Evolutionary conservation across 768 basidiomycete species (phyloP).

Genomic region (Collybiopsis confluens): DNA sequence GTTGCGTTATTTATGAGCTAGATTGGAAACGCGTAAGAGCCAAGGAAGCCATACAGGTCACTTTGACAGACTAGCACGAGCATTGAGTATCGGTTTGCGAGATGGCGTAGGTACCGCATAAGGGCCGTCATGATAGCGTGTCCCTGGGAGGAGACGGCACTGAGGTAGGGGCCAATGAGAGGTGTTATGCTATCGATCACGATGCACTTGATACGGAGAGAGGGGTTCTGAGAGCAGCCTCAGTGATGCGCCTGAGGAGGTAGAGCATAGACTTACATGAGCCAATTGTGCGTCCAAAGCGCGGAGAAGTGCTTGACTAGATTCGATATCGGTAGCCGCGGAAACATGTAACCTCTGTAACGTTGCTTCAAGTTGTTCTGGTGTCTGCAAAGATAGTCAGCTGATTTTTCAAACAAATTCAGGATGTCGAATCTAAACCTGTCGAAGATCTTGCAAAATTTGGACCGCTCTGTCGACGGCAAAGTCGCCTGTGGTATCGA

Average conservation of each 20-base stretch:
- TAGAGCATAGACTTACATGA: not conserved
- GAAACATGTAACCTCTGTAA: conserved; percentile 59
- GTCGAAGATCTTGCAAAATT: conserved; percentile 25
- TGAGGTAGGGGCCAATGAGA: conserved; percentile 59
- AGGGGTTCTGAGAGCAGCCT: too few species aligned
- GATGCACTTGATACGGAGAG: conserved; percentile 32
- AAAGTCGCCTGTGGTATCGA: conserved; percentile 71
- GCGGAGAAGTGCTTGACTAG: conserved; percentile 48
- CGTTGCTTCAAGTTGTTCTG: conserved; percentile 7
- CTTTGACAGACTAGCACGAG: conserved; percentile 44
- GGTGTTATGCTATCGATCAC: conserved; percentile 67
- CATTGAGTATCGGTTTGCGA: conserved; percentile 40
- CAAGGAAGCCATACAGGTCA: conserved; percentile 16
- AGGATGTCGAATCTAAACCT: conserved; percentile 16
- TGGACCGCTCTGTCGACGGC: conserved; percentile 42
- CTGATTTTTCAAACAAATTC: conserved; percentile 4
- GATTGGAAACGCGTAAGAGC: not conserved
- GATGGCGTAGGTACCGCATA: conserved; percentile 56
- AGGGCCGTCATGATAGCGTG: conserved; percentile 71
- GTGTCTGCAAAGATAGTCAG: not conserved
- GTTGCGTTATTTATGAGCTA: conserved; percentile 65
- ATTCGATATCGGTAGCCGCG: conserved; percentile 53
- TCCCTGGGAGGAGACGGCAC: conserved; percentile 65
- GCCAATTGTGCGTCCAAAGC: conserved; percentile 16
- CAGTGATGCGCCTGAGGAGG: too few species aligned